Percentiles rank a stretch among this genome's conserved stretches.
These are phyloP conservation scores for Picochlorum costavermella DNA, from an alignment of 139 green algal genomes.

Conservation along the genomic window DNA sequence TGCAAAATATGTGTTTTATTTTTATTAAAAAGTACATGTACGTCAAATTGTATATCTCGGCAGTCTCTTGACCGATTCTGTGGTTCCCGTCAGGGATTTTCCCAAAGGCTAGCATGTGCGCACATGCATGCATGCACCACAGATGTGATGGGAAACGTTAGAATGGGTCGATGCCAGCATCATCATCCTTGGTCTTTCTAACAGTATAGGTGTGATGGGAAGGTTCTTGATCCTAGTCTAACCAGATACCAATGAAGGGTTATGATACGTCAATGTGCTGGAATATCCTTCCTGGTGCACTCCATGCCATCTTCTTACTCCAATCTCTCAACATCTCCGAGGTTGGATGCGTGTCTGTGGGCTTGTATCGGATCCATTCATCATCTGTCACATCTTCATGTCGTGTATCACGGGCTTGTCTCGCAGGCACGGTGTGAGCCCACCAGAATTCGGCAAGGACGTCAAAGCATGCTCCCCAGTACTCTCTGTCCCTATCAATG, in stretches of 20 bases:
- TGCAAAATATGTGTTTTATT: no score
- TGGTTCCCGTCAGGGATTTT: no score
- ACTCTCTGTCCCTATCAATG: conserved; percentile 49
- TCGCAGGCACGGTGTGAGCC: conserved; percentile 43
- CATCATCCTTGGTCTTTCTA: no score
- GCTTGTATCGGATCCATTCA: neutral
- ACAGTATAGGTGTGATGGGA: no score
- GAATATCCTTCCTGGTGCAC: conserved; percentile 20
- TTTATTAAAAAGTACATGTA: no score
- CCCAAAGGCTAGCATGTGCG: no score
- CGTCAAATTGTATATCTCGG: no score
- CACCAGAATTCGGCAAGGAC: conserved; percentile 67
- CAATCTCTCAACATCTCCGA: conserved; percentile 17
- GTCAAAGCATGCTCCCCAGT: conserved; percentile 53
- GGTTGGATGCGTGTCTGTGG: neutral
- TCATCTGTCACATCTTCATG: neutral
- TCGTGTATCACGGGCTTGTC: conserved; percentile 18
- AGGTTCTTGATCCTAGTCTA: no score
- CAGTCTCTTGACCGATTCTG: no score
- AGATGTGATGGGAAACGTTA: no score
- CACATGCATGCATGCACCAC: no score
- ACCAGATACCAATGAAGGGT: neutral
- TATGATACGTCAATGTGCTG: neutral
- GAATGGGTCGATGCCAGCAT: no score
- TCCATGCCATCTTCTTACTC: conserved; percentile 32